Evolutionary conservation across 2,329 filamentous ascomycete genomes (phyloP).

Genomic region (Fusarium sp.): DNA sequence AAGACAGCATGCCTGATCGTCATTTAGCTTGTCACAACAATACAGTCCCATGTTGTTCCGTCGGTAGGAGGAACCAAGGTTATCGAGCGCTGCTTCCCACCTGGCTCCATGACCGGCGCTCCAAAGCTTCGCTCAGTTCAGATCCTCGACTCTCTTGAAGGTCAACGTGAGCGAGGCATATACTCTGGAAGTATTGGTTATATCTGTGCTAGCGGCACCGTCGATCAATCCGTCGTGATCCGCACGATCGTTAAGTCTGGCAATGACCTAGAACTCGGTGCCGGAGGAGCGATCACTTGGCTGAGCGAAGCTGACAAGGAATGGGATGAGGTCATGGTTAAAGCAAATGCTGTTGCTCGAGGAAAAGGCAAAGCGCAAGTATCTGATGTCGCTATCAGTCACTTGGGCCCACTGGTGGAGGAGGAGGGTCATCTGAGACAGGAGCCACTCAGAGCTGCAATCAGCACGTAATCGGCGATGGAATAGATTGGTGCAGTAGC

Average conservation of each 20-base stretch:
- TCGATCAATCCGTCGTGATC: not conserved
- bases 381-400: not conserved
- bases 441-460: not conserved
- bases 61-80: not conserved
- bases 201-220: not conserved
- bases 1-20: accelerated
- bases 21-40: not conserved
- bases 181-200: not conserved
- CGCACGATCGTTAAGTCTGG: not conserved
- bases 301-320: not conserved
- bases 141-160: not conserved
- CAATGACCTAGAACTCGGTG: not conserved
- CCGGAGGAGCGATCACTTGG: not conserved
- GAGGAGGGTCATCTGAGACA: not conserved
- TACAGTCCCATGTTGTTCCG: not conserved
- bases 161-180: not conserved
- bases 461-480: not conserved
- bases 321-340: not conserved
- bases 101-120: not conserved
- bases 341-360: not conserved
- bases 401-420: not conserved
- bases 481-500: not conserved
- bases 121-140: not conserved
- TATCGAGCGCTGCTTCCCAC: not conserved
- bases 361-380: not conserved